phyloP scores from a whole-genome alignment of 805 yeast genomes.

The Kazachstania psychrophila region DNA sequence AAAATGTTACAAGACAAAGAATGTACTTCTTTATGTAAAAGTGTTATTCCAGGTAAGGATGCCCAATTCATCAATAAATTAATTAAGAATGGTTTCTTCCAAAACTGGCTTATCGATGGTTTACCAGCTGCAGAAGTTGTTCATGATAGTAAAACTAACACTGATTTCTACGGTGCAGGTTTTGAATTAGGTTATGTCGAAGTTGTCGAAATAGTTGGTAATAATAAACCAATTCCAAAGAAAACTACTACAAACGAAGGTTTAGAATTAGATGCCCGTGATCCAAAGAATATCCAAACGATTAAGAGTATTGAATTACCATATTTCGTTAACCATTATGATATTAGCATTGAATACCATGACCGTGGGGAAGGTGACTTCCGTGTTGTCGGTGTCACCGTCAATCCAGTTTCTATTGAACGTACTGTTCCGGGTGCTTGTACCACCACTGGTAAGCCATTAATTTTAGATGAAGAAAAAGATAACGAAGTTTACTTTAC shows the following conservation, averaged over 20 bases:
- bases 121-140: conserved; percentile 76
- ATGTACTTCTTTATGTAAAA: conserved; percentile 61
- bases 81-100: conserved; percentile 72
- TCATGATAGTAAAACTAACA: conserved; percentile 47
- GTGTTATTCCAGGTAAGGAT: conserved; percentile 52
- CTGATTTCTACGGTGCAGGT: conserved; percentile 68
- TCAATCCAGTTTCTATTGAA: conserved; percentile 54
- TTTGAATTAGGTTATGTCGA: conserved; percentile 70
- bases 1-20: conserved; percentile 63
- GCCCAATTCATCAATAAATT: conserved; percentile 67
- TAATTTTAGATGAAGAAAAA: conserved; percentile 40
- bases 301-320: conserved; percentile 33
- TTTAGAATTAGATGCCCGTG: conserved; percentile 12
- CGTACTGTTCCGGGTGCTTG: conserved; percentile 34
- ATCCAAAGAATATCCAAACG: conserved; percentile 11
- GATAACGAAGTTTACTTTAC: conserved; percentile 62
- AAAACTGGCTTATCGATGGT: conserved; percentile 93
- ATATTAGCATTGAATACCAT: conserved; percentile 75
- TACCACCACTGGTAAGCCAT: conserved; percentile 31
- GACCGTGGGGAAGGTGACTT: conserved; percentile 52
- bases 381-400: conserved; percentile 87
- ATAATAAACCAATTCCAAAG: conserved; percentile 1
- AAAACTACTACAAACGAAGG: conserved; percentile 9
- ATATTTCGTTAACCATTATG: conserved; percentile 72
- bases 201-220: conserved; percentile 27